A percentile compares a stretch with the other conserved stretches of the same genome.
These are phyloP conservation scores for Alternaria gaisen DNA, from an alignment of 2,329 filamentous ascomycete genomes.

Conservation along the genomic window DNA sequence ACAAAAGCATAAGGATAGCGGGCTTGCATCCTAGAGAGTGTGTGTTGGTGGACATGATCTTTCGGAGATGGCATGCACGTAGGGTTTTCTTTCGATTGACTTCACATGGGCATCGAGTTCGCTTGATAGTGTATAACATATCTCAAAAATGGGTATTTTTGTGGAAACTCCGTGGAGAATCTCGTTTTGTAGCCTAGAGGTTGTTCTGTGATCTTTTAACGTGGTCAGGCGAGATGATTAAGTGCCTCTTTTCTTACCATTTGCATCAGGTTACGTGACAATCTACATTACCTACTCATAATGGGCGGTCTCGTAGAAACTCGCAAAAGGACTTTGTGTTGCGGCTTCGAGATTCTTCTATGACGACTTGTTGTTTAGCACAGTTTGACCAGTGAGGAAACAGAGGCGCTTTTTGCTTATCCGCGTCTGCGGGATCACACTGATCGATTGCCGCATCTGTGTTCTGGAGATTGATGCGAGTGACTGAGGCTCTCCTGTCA, in stretches of 20 bases:
- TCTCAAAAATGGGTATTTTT: not conserved
- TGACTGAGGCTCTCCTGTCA: no score
- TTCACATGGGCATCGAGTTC: not conserved
- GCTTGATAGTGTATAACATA: not conserved
- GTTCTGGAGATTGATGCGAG: not conserved
- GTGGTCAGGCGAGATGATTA: not conserved
- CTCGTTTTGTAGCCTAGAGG: not conserved
- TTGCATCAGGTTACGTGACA: not conserved
- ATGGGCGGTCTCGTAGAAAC: not conserved
- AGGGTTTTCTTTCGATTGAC: not conserved
- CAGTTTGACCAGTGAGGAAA: slow-evolving; percentile 1
- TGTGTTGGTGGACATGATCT: not conserved
- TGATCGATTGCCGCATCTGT: no score
- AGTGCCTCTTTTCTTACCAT: not conserved
- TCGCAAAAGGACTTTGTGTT: not conserved
- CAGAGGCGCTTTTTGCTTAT: slow-evolving; percentile 5
- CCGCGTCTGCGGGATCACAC: not conserved
- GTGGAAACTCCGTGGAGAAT: not conserved
- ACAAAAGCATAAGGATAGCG: slow-evolving; percentile 11
- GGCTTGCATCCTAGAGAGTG: not conserved
- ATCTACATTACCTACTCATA: not conserved
- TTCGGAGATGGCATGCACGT: not conserved
- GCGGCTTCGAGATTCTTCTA: not conserved
- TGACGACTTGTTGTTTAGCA: not conserved
- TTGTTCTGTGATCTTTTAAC: not conserved